Percentiles rank a stretch among this genome's conserved stretches.
phyloP scores from a whole-genome alignment of 495 filamentous ascomycete genomes.

The Ramalina peruviana region DNA sequence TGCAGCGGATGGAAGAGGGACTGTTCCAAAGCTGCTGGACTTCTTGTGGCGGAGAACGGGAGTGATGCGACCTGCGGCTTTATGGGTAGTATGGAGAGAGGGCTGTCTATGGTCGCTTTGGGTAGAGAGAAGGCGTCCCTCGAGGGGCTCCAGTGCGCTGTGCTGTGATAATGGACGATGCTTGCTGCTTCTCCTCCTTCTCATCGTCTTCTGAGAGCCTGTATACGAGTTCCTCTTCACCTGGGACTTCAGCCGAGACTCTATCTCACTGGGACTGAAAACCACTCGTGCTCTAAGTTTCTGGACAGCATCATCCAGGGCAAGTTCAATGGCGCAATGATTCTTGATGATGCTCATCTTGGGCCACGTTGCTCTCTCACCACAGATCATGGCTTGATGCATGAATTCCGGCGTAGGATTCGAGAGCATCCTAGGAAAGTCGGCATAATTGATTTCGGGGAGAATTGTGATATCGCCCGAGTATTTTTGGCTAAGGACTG shows the following conservation, averaged over 20 bases:
- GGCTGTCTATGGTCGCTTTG: neutral
- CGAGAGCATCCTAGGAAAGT: slow-evolving; percentile 62
- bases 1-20: neutral
- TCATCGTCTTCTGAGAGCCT: neutral
- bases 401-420: slow-evolving; percentile 92
- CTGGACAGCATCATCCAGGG: slow-evolving; percentile 71
- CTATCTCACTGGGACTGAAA: slow-evolving; percentile 61
- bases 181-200: slow-evolving; percentile 4
- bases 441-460: slow-evolving; percentile 57
- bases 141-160: slow-evolving; percentile 7
- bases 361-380: slow-evolving; percentile 84
- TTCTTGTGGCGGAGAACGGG: slow-evolving; percentile 11
- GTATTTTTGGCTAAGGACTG: slow-evolving; percentile 78
- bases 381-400: slow-evolving; percentile 55
- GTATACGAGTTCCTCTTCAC: slow-evolving; percentile 1
- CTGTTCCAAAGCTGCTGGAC: slow-evolving; percentile 13
- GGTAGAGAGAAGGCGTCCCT: neutral
- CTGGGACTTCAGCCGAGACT: slow-evolving; percentile 26
- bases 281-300: slow-evolving; percentile 60
- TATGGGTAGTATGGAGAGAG: slow-evolving; percentile 1
- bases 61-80: neutral
- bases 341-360: slow-evolving; percentile 70
- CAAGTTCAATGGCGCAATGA: slow-evolving; percentile 73
- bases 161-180: slow-evolving; percentile 12
- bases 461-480: slow-evolving; percentile 94